Percentiles rank a stretch among this genome's conserved stretches.
Conservation (phyloP, 305 asterid species). For the Nicotiana rustica region DNA sequence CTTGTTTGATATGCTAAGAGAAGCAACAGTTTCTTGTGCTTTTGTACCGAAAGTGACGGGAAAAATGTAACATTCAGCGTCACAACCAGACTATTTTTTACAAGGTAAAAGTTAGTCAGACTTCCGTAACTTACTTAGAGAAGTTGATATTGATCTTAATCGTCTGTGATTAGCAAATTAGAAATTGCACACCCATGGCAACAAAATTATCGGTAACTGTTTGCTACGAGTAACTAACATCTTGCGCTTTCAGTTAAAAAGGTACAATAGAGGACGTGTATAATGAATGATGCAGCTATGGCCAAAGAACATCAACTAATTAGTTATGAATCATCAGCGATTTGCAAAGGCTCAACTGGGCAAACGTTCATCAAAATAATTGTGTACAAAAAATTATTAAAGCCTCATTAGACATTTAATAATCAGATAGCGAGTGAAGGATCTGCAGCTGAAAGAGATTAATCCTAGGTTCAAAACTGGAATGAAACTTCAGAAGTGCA, state of each 20-base stretch:
- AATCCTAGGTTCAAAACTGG: not conserved
- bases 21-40: too few species aligned
- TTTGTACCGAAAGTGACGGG: not conserved
- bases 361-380: not conserved
- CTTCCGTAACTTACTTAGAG: too few species aligned
- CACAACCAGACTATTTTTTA: not conserved
- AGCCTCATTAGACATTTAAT: not conserved
- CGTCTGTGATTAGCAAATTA: too few species aligned
- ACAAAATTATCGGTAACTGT: too few species aligned
- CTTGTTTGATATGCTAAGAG: too few species aligned
- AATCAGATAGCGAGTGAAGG: not conserved
- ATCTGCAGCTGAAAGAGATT: slow-evolving; percentile 11
- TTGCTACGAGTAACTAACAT: not conserved
- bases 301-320: not conserved
- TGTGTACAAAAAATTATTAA: not conserved
- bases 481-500: too few species aligned
- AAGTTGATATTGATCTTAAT: too few species aligned
- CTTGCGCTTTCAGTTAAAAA: not conserved
- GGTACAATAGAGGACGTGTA: not conserved
- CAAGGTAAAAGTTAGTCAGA: too few species aligned
- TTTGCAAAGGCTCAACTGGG: not conserved
- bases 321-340: not conserved
- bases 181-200: too few species aligned
- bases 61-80: not conserved
- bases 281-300: not conserved